Base-by-base conservation (phyloP, 495 filamentous ascomycete species). In the Neurospora tetrasperma region DNA sequence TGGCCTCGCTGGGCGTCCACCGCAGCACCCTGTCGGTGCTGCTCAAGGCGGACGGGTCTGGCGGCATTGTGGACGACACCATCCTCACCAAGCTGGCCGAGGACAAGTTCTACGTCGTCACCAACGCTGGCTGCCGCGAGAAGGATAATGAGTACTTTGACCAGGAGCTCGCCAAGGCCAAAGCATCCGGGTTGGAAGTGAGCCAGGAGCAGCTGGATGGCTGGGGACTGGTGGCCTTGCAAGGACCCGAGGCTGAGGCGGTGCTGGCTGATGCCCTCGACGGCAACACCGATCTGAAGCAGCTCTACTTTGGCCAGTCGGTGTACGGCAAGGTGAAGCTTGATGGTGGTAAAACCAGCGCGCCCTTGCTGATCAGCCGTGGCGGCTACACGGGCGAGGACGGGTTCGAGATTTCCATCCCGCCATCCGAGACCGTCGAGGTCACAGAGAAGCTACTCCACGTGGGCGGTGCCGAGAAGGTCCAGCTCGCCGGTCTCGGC, bases 351-450 rank as follows among this genome's bases (percentile, higher is more conserved):
- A 77, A 81, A 66, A 75, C 80, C 16, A 82, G 86, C 16, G 78
- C 83, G n/a, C 85, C 86, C 0, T 82, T 97, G 42, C 86, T 96
- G 23, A 89, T 97, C 75, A 94, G 92, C 75, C 87, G 96, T 54
- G 95, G 91, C 12, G 96, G 96, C 2, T 99, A 99, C 83, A 99
- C 96, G 0, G 96, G 96, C 71, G 96, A 99, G 83, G 96, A 99
- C 79, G 96, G 96, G 38, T 99, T 99, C 83, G 96, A 99, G 85
- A 94, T 99, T 77, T 94, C 92, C 42, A 90, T 97, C 73, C 89
- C 90, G 0, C 84, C 84, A 5, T 78, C 77, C n/a, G 84, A 89
- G 69, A 86, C 88, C 0, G 85, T 84, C 42, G 83, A 74, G 70
- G 82, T 85, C 39, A 87, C 86, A 1, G 84, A 92, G 78, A 83